Conservation (phyloP, 257 asterid genomes). For the Agastache rugosa region DNA sequence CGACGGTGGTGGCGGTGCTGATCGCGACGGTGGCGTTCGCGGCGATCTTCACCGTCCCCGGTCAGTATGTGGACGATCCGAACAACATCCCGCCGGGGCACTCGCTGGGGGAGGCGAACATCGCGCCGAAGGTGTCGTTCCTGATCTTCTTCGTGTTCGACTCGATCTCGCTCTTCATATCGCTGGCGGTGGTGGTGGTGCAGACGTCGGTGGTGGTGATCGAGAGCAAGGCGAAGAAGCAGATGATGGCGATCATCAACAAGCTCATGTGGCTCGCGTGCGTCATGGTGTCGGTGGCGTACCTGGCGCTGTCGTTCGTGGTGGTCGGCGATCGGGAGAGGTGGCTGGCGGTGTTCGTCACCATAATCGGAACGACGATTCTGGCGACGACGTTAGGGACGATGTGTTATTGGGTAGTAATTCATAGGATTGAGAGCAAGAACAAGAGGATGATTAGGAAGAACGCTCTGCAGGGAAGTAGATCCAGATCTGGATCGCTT, state of each 20-base stretch:
- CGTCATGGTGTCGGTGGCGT: slow-evolving; percentile 59
- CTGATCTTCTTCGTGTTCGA: slow-evolving; percentile 57
- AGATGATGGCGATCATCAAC: slow-evolving; percentile 63
- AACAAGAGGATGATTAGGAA: slow-evolving; percentile 40
- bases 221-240: slow-evolving; percentile 65
- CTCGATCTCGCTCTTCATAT: slow-evolving; percentile 55
- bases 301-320: slow-evolving; percentile 55
- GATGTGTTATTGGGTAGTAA: slow-evolving; percentile 62
- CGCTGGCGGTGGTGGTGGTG: slow-evolving; percentile 64
- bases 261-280: slow-evolving; percentile 69
- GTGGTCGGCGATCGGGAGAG: slow-evolving; percentile 52
- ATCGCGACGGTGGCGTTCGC: slow-evolving; percentile 64
- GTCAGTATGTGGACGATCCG: slow-evolving; percentile 55
- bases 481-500: slow-evolving; percentile 50
- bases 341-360: slow-evolving; percentile 57
- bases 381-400: slow-evolving; percentile 55
- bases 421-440: slow-evolving; percentile 51
- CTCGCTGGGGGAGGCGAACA: slow-evolving; percentile 58
- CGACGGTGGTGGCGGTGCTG: slow-evolving; percentile 62
- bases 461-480: slow-evolving; percentile 38
- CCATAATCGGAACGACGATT: slow-evolving; percentile 54
- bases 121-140: slow-evolving; percentile 46
- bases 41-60: slow-evolving; percentile 61
- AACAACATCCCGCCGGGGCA: slow-evolving; percentile 42
- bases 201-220: slow-evolving; percentile 63